These are phyloP conservation scores for Fusarium cicatricum DNA, from an alignment of 2,329 filamentous ascomycete genomes.

Conservation along the genomic window DNA sequence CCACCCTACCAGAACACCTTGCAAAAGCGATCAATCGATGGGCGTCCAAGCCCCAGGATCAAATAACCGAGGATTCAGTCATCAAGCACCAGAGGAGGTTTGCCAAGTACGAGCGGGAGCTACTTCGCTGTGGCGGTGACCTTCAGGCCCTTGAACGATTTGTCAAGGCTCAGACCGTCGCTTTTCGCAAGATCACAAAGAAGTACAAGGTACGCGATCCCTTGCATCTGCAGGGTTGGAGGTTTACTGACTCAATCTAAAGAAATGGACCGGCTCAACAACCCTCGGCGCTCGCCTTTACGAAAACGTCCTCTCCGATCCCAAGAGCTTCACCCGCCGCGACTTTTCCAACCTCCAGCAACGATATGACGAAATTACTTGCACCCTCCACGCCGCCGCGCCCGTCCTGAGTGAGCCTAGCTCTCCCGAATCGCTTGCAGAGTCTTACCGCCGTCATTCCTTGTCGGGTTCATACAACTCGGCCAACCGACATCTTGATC, in stretches of 20 bases:
- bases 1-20: conserved; percentile 54
- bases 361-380: conserved; percentile 60
- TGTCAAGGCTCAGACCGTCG: conserved; percentile 75
- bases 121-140: conserved; percentile 72
- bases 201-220: conserved; percentile 69
- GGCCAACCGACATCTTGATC: conserved; percentile 10
- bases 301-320: conserved; percentile 69
- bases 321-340: conserved; percentile 75
- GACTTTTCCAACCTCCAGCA: conserved; percentile 65
- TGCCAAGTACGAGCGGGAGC: conserved; percentile 61
- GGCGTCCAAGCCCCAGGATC: conserved; percentile 48
- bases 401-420: conserved; percentile 52
- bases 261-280: conserved; percentile 84
- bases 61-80: conserved; percentile 45
- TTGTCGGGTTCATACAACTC: conserved; percentile 16
- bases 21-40: conserved; percentile 58
- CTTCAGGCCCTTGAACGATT: conserved; percentile 76
- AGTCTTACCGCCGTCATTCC: conserved; percentile 22
- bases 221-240: background rate
- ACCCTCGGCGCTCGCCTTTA: conserved; percentile 72
- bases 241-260: conserved; percentile 5
- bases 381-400: conserved; percentile 55
- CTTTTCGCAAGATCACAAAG: conserved; percentile 84
- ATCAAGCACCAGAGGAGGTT: conserved; percentile 61
- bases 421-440: conserved; percentile 46